Evolutionary conservation across 345 rosid genomes (phyloP), one percentile per base, ranked within the genome.

Genomic region (Eucalyptus pumila): DNA sequence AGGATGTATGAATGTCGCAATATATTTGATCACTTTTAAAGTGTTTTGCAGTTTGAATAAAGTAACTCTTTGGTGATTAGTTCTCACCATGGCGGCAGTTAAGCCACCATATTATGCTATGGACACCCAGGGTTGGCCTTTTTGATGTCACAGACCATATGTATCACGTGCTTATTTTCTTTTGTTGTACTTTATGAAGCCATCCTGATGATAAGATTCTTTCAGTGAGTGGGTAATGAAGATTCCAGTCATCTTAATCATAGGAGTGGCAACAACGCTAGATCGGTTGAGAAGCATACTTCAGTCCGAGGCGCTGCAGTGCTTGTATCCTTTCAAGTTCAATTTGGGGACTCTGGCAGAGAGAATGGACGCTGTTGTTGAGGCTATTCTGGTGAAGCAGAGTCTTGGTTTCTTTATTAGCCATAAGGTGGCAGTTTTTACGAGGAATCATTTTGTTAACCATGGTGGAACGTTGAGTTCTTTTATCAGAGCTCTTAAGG

Each of bases 391-490:
- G 49, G 89, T 98, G 93, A 95, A 94, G 94, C 95, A 91, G 13
- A 94, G 94, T 93, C 94, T 94, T 92, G 96, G 98, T 87, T 98
- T 98, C 90, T 92, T 88, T 58, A 89, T 97, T 91, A 91, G 97
- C 93, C 95, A 96, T 89, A 94, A 94, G 88, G 97, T 97, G 87
- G 96, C 97, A 65, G 91, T 87, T 88, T 94, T 95, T 91, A 60
- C 97, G 96, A 95, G 96, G 91, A 95, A 93, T 90, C 95, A 97
- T 92, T 97, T 98, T 91, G 88, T 90, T 87, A 94, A 92, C 90
- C 97, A 95, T 89, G 99, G 96, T 94, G 99, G 99, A 90, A 95
- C 99, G 14, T 87, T 97, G 87, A 96, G 97, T 89, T 94, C 99
- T 85, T 97, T 98, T 90, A 89, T 96, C 83, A 95, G 96, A 94